Percentiles rank a stretch among this genome's conserved stretches.
Evolutionary conservation across 345 rosid species (phyloP).

Genomic region (Carallia pectinifolia): DNA sequence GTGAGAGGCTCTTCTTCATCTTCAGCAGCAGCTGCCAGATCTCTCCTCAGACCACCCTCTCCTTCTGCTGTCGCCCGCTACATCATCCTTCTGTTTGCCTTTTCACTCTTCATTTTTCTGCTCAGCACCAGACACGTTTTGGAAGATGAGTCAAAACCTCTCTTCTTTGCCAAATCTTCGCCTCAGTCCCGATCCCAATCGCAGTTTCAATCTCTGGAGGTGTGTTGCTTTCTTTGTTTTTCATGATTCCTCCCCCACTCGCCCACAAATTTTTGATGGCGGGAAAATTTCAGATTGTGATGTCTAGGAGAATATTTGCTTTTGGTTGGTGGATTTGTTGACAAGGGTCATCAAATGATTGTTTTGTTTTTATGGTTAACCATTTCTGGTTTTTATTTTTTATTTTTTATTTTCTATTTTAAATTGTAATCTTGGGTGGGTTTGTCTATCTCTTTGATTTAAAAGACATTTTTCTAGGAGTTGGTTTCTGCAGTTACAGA

Average conservation of each 20-base stretch:
- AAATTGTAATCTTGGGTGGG: background rate
- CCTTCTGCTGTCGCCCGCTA: conserved; percentile 23
- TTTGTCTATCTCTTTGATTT: too few species aligned
- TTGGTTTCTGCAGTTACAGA: too few species aligned
- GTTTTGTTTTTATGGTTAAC: background rate
- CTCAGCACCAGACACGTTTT: conserved; percentile 25
- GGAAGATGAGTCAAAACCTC: conserved; percentile 35
- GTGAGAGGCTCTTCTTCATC: too few species aligned
- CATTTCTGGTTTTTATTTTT: background rate
- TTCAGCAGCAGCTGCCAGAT: conserved; percentile 15
- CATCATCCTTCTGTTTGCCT: conserved; percentile 33
- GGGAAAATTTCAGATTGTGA: background rate
- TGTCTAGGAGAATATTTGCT: background rate
- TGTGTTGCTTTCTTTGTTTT: conserved; percentile 10
- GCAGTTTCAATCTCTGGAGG: conserved; percentile 7
- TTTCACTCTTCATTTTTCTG: conserved; percentile 32
- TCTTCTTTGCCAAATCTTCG: conserved; percentile 8
- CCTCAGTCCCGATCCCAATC: conserved; percentile 21
- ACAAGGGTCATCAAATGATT: background rate
- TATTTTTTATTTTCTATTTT: background rate
- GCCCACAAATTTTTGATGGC: background rate
- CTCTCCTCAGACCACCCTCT: conserved; percentile 22
- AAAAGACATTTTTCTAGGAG: too few species aligned
- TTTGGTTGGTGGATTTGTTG: background rate
- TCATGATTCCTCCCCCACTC: background rate